Conservation (phyloP, 805 yeast genomes). For the Metschnikowia aberdeeniae region DNA sequence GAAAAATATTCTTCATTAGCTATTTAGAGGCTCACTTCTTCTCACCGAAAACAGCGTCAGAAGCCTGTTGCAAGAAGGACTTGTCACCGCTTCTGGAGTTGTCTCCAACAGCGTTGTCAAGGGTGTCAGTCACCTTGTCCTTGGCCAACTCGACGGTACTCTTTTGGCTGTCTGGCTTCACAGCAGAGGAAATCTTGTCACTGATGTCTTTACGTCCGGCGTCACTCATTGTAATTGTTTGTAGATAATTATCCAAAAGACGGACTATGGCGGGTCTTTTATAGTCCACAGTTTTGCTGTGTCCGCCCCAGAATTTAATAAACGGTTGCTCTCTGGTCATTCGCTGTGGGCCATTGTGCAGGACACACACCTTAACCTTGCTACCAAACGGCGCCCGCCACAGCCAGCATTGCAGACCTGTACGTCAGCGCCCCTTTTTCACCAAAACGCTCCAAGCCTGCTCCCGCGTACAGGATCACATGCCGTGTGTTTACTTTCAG, state of each 20-base stretch:
- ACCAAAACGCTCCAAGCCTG: too few relatives aligned
- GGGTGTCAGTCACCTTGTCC: slow-evolving; percentile 35
- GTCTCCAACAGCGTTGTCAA: slow-evolving; percentile 37
- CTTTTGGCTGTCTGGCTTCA: slow-evolving; percentile 43
- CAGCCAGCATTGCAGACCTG: not conserved
- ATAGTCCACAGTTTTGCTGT: slow-evolving; percentile 3
- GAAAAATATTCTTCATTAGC: not conserved
- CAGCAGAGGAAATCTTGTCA: slow-evolving; percentile 35
- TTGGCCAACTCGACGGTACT: slow-evolving; percentile 32
- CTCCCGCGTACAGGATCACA: too few relatives aligned
- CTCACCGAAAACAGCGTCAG: slow-evolving; percentile 42
- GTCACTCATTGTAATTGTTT: slow-evolving; percentile 33
- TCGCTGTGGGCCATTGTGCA: slow-evolving; percentile 6
- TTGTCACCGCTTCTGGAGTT: slow-evolving; percentile 33
- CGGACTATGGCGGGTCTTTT: slow-evolving; percentile 2
- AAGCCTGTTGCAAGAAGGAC: slow-evolving; percentile 40
- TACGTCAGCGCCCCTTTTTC: not conserved
- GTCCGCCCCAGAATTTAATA: not conserved
- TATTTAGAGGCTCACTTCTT: slow-evolving; percentile 18
- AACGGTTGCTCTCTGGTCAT: slow-evolving; percentile 2
- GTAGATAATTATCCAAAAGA: not conserved
- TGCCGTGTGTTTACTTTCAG: too few relatives aligned
- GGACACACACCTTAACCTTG: not conserved
- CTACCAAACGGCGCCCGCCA: not conserved
- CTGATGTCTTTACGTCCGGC: slow-evolving; percentile 40